phyloP scores from a whole-genome alignment of 75 land plant species.

The Pinus tabuliformis region DNA sequence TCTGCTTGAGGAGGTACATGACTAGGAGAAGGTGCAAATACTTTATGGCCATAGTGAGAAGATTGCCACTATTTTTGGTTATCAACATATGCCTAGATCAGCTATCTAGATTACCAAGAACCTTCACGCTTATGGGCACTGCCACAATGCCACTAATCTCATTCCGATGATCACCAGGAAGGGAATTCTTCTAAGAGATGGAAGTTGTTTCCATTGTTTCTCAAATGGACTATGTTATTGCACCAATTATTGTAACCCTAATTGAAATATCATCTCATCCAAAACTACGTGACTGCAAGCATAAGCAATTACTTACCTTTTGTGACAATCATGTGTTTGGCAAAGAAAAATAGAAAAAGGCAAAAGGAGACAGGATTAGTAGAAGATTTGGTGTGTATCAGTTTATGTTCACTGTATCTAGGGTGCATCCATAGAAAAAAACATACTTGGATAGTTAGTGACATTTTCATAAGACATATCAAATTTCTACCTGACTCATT shows the following conservation, averaged over 20 bases:
- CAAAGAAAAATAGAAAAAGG: no score
- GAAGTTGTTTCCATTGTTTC: conserved; percentile 18
- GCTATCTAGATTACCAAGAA: conserved; percentile 14
- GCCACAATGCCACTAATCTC: conserved; percentile 20
- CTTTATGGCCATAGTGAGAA: conserved; percentile 20
- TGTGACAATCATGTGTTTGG: not conserved
- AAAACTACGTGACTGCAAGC: not conserved
- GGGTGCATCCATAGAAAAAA: not conserved
- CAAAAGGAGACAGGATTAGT: not conserved
- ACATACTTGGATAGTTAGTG: not conserved
- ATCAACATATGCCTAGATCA: conserved; percentile 5
- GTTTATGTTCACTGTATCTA: not conserved
- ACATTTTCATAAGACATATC: not conserved
- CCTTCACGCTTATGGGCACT: conserved; percentile 9
- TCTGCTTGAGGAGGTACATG: conserved; percentile 19
- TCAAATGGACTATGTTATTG: conserved; percentile 17
- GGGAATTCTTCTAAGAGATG: conserved; percentile 19
- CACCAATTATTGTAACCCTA: conserved; percentile 15
- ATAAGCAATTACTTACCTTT: not conserved
- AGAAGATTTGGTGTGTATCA: not conserved
- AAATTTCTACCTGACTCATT: not conserved
- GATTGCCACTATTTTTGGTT: conserved; percentile 19
- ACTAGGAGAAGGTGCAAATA: no score
- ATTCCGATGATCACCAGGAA: conserved; percentile 10
- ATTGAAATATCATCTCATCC: no score